Evolutionary conservation across 2,329 filamentous ascomycete genomes (phyloP).

Genomic region (Hymenoscyphus fraxineus): DNA sequence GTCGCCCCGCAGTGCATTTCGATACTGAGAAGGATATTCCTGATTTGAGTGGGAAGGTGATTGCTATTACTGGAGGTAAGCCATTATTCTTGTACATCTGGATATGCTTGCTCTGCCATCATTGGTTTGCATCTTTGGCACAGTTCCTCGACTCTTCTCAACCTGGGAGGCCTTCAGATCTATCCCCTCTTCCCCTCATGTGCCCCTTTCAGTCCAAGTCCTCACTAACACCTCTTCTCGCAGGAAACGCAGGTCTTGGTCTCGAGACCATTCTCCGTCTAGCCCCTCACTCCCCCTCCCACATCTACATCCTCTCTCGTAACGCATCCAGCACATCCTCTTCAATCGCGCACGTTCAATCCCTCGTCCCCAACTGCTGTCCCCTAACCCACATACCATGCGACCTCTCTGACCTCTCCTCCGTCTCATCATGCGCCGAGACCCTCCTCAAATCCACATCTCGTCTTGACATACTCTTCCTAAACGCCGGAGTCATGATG

Average conservation of each 20-base stretch:
- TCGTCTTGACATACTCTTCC: slow-evolving; percentile 44
- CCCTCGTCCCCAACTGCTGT: slow-evolving; percentile 23
- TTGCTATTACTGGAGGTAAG: slow-evolving; percentile 45
- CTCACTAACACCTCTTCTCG: not conserved
- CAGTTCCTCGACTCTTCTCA: not conserved
- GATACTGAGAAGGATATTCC: slow-evolving; percentile 36
- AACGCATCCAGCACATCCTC: slow-evolving; percentile 37
- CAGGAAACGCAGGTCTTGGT: slow-evolving; percentile 43
- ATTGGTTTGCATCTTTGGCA: not conserved
- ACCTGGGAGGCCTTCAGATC: too few relatives aligned
- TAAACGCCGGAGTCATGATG: slow-evolving; percentile 46
- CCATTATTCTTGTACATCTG: not conserved
- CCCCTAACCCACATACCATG: slow-evolving; percentile 39
- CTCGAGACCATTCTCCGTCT: slow-evolving; percentile 40
- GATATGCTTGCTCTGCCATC: not conserved
- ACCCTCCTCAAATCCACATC: slow-evolving; percentile 35
- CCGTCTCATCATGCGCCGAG: slow-evolving; percentile 41
- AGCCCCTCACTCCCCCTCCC: slow-evolving; percentile 39
- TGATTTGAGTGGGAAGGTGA: slow-evolving; percentile 39
- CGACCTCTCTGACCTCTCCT: slow-evolving; percentile 44
- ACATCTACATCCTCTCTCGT: slow-evolving; percentile 39
- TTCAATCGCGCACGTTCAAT: slow-evolving; percentile 39
- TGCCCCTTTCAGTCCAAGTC: not conserved
- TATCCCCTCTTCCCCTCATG: not conserved
- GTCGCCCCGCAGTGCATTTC: slow-evolving; percentile 10